Conservation (phyloP, 106 monocot genomes). For the Apostasia ramifera region DNA sequence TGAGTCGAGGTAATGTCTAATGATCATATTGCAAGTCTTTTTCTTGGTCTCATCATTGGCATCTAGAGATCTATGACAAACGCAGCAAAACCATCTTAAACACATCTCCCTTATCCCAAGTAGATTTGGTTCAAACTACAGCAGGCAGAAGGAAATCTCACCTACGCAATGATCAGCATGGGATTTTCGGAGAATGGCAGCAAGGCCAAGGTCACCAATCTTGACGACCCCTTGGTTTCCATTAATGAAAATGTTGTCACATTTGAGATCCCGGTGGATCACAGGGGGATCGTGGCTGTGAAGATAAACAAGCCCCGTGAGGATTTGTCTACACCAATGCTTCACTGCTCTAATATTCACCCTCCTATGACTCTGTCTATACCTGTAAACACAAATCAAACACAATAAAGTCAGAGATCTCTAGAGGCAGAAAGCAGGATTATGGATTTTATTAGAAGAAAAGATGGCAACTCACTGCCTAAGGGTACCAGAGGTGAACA, state of each 20-base stretch:
- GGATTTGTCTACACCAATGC: slow-evolving; percentile 96
- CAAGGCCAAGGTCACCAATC: slow-evolving; percentile 96
- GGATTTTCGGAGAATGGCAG: slow-evolving; percentile 85
- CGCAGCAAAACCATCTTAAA: too few species aligned
- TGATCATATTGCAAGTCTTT: too few species aligned
- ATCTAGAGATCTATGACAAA: too few species aligned
- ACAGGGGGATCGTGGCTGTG: slow-evolving; percentile 92
- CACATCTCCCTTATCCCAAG: background rate
- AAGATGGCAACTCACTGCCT: slow-evolving; percentile 52
- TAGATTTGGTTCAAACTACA: background rate
- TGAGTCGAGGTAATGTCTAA: too few species aligned
- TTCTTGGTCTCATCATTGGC: too few species aligned
- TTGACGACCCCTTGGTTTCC: slow-evolving; percentile 97
- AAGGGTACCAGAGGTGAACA: slow-evolving; percentile 98
- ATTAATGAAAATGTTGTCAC: slow-evolving; percentile 99
- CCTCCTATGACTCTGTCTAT: slow-evolving; percentile 77
- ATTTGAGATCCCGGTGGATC: slow-evolving; percentile 94
- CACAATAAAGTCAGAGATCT: background rate
- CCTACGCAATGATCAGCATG: slow-evolving; percentile 82
- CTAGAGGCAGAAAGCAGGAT: background rate
- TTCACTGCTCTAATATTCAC: slow-evolving; percentile 83
- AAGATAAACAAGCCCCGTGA: slow-evolving; percentile 75
- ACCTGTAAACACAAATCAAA: slow-evolving; percentile 30
- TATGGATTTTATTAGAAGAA: background rate
- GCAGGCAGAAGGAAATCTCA: slow-evolving; percentile 11